Percentiles rank a stretch among this genome's conserved stretches.
Conservation (phyloP, 1,284 basidiomycete genomes). For the Stygiomarasmius scandens region DNA sequence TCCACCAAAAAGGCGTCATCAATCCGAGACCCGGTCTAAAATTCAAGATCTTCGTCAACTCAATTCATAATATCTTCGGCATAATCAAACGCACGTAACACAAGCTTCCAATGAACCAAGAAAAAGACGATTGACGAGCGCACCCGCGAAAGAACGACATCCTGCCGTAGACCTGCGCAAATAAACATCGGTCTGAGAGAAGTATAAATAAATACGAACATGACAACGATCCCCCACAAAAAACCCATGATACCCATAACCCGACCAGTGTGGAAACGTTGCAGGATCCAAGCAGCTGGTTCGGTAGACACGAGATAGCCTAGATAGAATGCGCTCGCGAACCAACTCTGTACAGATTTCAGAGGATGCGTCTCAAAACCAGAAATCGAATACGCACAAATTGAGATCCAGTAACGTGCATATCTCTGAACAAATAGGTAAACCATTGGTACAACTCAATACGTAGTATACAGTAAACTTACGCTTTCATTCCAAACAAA, state of each 20-base stretch:
- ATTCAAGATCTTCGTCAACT: no score
- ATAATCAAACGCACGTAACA: slow-evolving; percentile 11
- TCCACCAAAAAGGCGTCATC: slow-evolving; percentile 25
- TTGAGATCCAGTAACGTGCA: slow-evolving; percentile 21
- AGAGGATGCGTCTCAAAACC: no score
- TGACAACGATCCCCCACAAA: slow-evolving; percentile 22
- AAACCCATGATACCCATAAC: slow-evolving; percentile 20
- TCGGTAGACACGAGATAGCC: slow-evolving; percentile 21
- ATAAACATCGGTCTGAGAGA: neutral
- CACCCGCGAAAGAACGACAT: slow-evolving; percentile 19
- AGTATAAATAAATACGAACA: slow-evolving; percentile 5
- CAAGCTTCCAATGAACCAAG: slow-evolving; percentile 20
- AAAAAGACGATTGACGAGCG: slow-evolving; percentile 15
- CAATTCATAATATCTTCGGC: neutral
- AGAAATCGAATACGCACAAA: slow-evolving; percentile 15
- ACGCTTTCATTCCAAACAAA: slow-evolving; percentile 24
- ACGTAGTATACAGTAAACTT: no score
- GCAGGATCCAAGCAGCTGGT: slow-evolving; percentile 21
- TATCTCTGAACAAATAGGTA: slow-evolving; percentile 9
- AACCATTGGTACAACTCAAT: no score
- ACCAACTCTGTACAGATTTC: neutral
- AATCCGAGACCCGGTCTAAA: slow-evolving; percentile 16
- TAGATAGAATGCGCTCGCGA: slow-evolving; percentile 21
- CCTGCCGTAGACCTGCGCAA: slow-evolving; percentile 19
- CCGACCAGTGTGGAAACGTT: slow-evolving; percentile 18